A percentile compares a stretch with the other conserved stretches of the same genome.
These are phyloP conservation scores for Crepidotus variabilis DNA, from an alignment of 768 basidiomycete species.

Conservation along the genomic window DNA sequence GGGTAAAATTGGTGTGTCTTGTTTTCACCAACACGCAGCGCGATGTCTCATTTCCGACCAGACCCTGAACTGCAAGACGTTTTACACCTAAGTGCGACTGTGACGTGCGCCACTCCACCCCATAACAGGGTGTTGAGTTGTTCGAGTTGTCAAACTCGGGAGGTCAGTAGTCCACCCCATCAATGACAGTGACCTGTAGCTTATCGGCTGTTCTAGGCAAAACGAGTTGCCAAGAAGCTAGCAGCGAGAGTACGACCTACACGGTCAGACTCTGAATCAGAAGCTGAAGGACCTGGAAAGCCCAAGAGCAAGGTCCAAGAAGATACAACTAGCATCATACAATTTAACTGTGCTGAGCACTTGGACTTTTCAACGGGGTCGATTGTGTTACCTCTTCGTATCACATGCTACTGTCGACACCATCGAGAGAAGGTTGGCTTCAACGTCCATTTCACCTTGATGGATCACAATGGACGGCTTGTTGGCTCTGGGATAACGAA, in stretches of 20 bases:
- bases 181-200: not conserved
- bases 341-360: constrained; percentile 92
- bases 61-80: constrained; percentile 69
- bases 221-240: constrained; percentile 85
- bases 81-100: constrained; percentile 66
- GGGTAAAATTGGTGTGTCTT: constrained; percentile 65
- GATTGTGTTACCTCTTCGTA: constrained; percentile 85
- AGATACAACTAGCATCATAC: constrained; percentile 81
- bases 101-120: constrained; percentile 81
- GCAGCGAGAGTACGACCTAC: constrained; percentile 79
- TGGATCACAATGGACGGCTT: constrained; percentile 72
- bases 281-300: constrained; percentile 39
- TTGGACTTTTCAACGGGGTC: constrained; percentile 88
- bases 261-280: constrained; percentile 72
- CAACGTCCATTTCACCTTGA: constrained; percentile 83
- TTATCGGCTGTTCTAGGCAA: constrained; percentile 49
- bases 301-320: constrained; percentile 50
- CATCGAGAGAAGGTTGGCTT: constrained; percentile 97
- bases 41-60: constrained; percentile 22
- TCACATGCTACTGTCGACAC: constrained; percentile 98
- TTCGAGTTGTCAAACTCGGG: constrained; percentile 83
- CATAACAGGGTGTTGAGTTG: constrained; percentile 77
- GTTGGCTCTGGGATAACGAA: constrained; percentile 80
- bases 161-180: constrained; percentile 44
- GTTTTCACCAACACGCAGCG: not conserved